These are phyloP conservation scores for Aphanomyces astaci DNA, from an alignment of 352 stramenopile genomes.

Conservation along the genomic window DNA sequence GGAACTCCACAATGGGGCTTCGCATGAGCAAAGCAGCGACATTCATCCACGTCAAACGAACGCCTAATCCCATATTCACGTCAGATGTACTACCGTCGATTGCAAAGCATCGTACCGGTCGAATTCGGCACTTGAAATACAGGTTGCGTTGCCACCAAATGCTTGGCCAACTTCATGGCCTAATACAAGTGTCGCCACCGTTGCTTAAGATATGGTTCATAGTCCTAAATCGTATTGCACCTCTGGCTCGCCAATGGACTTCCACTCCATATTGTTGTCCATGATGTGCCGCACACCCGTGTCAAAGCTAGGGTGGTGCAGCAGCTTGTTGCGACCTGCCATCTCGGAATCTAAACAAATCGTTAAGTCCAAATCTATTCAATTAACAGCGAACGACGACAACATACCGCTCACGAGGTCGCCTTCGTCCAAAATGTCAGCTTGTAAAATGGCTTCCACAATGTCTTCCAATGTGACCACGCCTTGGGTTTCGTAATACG, in stretches of 20 bases:
- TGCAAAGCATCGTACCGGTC: no score
- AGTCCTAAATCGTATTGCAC: not conserved
- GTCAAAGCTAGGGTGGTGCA: slow-evolving; percentile 17
- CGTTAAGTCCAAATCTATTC: no score
- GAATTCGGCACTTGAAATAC: slow-evolving; percentile 12
- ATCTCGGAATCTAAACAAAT: no score
- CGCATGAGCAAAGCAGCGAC: slow-evolving; percentile 8
- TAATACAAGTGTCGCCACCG: not conserved
- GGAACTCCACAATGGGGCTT: slow-evolving; percentile 33
- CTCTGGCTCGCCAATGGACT: slow-evolving; percentile 14
- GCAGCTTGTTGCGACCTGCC: not conserved
- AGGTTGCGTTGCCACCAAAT: slow-evolving; percentile 5
- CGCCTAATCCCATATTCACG: not conserved
- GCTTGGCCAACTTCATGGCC: not conserved
- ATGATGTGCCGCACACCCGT: slow-evolving; percentile 9
- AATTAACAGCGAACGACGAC: not conserved
- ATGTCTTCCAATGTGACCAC: slow-evolving; percentile 98
- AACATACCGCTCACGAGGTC: slow-evolving; percentile 35
- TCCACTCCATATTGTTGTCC: not conserved
- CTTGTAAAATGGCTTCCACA: slow-evolving; percentile 95
- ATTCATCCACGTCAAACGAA: not conserved
- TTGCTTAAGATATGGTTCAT: no score
- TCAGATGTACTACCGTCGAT: not conserved
- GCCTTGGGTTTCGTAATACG: slow-evolving; percentile 94
- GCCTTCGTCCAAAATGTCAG: slow-evolving; percentile 95